A percentile compares a stretch with the other conserved stretches of the same genome.
Evolutionary conservation across 352 stramenopile species (phyloP).

Genomic region (Globisporangium nodosum): DNA sequence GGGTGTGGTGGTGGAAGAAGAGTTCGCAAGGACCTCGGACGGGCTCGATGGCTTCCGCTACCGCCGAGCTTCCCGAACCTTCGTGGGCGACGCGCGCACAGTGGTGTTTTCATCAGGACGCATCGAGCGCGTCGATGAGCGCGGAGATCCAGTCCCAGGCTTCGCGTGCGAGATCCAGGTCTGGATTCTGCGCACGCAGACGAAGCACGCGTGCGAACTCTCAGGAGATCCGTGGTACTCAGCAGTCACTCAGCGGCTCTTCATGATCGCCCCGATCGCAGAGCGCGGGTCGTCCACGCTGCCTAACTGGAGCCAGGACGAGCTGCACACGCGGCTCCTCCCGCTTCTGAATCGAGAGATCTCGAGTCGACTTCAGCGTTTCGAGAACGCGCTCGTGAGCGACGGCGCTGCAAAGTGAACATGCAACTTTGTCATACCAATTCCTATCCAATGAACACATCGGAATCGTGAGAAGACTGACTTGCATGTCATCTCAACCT

Average conservation of each 20-base stretch:
- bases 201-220: not conserved
- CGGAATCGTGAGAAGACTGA: too few relatives aligned
- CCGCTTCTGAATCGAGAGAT: not conserved
- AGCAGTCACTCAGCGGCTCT: not conserved
- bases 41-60: not conserved
- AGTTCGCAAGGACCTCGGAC: not conserved
- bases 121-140: not conserved
- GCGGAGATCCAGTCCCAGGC: not conserved
- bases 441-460: too few relatives aligned
- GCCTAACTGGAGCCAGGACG: not conserved
- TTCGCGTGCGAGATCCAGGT: not conserved
- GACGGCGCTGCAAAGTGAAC: too few relatives aligned
- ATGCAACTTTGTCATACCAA: too few relatives aligned
- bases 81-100: not conserved
- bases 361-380: not conserved
- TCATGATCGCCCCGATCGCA: not conserved
- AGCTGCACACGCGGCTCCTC: not conserved
- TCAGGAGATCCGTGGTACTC: not conserved
- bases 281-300: not conserved
- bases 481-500: too few relatives aligned
- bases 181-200: not conserved
- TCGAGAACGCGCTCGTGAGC: not conserved
- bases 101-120: not conserved
- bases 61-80: not conserved
- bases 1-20: not conserved